phyloP scores from a whole-genome alignment of 2,329 filamentous ascomycete species.

The Sarocladium kiliense region DNA sequence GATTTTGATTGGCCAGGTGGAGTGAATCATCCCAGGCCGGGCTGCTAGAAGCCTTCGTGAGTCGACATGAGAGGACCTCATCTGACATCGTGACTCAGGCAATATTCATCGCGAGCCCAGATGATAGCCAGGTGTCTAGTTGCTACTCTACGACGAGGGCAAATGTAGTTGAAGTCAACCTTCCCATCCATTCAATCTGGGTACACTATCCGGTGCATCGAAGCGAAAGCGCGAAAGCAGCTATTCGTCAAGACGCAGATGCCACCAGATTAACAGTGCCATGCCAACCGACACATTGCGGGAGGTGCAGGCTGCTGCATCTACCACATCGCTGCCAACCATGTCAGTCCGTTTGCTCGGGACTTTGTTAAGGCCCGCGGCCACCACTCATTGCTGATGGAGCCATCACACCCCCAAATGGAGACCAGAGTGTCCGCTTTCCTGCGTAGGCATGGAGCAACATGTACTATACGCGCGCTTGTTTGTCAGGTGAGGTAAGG shows the following conservation, averaged over 20 bases:
- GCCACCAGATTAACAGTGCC: too few relatives aligned
- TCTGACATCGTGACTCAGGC: too few relatives aligned
- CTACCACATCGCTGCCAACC: too few relatives aligned
- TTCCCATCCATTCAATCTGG: neutral
- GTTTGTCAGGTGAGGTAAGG: conserved; percentile 9
- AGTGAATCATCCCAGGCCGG: too few relatives aligned
- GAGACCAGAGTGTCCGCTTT: neutral
- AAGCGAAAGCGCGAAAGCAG: too few relatives aligned
- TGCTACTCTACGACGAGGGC: neutral
- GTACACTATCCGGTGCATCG: neutral
- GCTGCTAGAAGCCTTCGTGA: too few relatives aligned
- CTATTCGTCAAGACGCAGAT: too few relatives aligned
- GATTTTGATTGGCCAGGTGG: too few relatives aligned
- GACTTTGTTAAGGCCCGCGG: neutral
- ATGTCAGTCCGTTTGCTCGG: neutral
- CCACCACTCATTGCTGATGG: neutral
- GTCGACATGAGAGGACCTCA: too few relatives aligned
- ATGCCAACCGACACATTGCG: too few relatives aligned
- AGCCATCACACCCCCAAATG: neutral
- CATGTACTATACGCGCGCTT: conserved; percentile 2
- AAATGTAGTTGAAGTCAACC: neutral
- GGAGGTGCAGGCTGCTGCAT: too few relatives aligned
- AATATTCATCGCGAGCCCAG: too few relatives aligned
- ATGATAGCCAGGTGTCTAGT: neutral
- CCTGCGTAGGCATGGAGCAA: neutral